These are phyloP conservation scores for Pythium utonaiense DNA, from an alignment of 352 stramenopile genomes.

Conservation along the genomic window DNA sequence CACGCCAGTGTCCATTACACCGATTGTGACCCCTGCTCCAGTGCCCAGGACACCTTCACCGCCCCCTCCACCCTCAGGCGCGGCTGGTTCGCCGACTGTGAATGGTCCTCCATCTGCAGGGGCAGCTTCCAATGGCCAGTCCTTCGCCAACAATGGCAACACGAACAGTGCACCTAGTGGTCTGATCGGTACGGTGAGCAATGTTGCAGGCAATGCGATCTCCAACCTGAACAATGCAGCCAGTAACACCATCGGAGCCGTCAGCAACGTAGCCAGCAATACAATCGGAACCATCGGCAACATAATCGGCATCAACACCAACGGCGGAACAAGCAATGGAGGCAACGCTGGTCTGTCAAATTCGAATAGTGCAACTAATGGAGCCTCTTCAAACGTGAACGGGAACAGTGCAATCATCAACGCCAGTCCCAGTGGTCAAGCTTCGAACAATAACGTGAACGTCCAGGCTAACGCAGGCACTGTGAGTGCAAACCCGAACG, in stretches of 20 bases:
- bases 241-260: background rate
- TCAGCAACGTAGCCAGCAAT: background rate
- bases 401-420: too few species aligned
- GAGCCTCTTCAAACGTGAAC: too few species aligned
- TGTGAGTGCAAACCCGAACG: background rate
- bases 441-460: too few species aligned
- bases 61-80: background rate
- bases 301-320: background rate
- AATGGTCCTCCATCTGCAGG: background rate
- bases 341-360: too few species aligned
- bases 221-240: background rate
- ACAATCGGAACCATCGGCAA: background rate
- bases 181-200: background rate
- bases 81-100: background rate
- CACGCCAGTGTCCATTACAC: background rate
- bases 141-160: background rate
- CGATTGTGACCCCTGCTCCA: background rate
- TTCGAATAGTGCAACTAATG: too few species aligned
- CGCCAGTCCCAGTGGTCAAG: too few species aligned
- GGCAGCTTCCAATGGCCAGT: background rate
- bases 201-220: background rate
- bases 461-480: background rate
- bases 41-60: background rate
- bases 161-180: background rate
- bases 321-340: too few species aligned